A percentile compares a stretch with the other conserved stretches of the same genome.
Conservation (phyloP, 768 basidiomycete genomes). For the Collybia nuda region DNA sequence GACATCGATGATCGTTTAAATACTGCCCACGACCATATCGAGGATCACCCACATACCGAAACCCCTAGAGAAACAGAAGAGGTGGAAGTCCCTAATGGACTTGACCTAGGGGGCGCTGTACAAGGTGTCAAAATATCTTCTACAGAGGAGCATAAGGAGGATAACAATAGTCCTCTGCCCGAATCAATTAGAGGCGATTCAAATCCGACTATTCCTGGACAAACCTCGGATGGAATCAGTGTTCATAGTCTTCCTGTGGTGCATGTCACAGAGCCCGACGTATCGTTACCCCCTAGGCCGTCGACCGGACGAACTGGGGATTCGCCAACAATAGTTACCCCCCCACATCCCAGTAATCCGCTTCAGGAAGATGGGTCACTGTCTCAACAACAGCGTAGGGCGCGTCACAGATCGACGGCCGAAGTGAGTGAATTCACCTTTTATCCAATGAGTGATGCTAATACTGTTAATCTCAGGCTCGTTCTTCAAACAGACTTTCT, state of each 20-base stretch:
- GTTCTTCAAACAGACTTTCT: conserved; percentile 73
- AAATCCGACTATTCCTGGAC: conserved; percentile 36
- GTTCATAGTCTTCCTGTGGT: conserved; percentile 59
- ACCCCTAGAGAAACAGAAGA: conserved; percentile 19
- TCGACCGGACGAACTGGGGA: conserved; percentile 29
- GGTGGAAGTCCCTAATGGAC: conserved; percentile 19
- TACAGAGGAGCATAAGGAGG: conserved; percentile 21
- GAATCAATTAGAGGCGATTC: conserved; percentile 34
- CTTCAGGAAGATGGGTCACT: conserved; percentile 26
- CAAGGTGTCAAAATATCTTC: conserved; percentile 25
- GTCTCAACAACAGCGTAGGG: conserved; percentile 34
- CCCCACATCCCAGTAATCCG: conserved; percentile 26
- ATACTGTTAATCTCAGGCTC: conserved; percentile 12
- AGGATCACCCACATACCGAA: conserved; percentile 25
- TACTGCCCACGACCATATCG: conserved; percentile 33
- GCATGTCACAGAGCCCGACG: conserved; percentile 42
- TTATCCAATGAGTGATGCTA: too few species aligned
- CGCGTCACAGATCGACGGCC: conserved; percentile 49
- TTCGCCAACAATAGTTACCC: conserved; percentile 16
- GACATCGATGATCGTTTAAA: conserved; percentile 36
- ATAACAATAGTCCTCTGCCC: conserved; percentile 16
- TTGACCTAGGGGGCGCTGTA: conserved; percentile 16
- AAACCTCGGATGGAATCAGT: conserved; percentile 50
- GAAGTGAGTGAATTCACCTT: conserved; percentile 59
- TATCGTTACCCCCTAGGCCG: conserved; percentile 24